phyloP scores from a whole-genome alignment of 805 yeast genomes.

The Candida sithepensis region DNA sequence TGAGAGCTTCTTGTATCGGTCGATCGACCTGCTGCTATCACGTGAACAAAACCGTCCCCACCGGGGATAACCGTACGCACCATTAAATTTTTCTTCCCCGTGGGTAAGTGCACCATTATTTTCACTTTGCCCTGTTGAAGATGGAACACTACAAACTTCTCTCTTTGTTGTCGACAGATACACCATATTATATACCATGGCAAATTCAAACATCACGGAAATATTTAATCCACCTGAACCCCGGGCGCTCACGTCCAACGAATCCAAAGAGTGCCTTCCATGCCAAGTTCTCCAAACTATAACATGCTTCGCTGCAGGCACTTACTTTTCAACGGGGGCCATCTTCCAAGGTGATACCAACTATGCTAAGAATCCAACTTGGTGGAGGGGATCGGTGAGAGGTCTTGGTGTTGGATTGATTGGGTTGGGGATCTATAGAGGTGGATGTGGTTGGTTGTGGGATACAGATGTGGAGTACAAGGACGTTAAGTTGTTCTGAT shows the following conservation, averaged over 20 bases:
- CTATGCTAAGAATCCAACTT: constrained; percentile 40
- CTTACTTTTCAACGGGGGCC: constrained; percentile 54
- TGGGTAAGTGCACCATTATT: too few species aligned
- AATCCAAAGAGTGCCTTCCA: constrained; percentile 56
- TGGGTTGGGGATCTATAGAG: constrained; percentile 57
- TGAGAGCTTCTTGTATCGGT: too few species aligned
- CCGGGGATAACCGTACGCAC: too few species aligned
- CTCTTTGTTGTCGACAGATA: background rate
- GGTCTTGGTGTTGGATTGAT: constrained; percentile 52
- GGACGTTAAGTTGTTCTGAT: constrained; percentile 12
- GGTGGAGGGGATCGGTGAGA: constrained; percentile 61
- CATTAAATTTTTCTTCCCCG: too few species aligned
- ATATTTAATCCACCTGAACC: constrained; percentile 49
- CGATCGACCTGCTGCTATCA: too few species aligned
- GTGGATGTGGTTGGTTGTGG: constrained; percentile 62
- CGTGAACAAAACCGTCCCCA: too few species aligned
- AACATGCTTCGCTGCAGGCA: constrained; percentile 57
- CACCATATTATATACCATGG: background rate
- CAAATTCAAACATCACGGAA: constrained; percentile 45
- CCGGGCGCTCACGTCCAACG: constrained; percentile 38
- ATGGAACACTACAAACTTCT: too few species aligned
- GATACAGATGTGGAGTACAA: constrained; percentile 32
- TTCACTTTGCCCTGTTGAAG: too few species aligned
- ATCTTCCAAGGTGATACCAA: constrained; percentile 44
- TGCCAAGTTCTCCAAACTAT: constrained; percentile 66